These are phyloP conservation scores for Mycena leptocephala DNA, from an alignment of 768 basidiomycete genomes.

Conservation along the genomic window DNA sequence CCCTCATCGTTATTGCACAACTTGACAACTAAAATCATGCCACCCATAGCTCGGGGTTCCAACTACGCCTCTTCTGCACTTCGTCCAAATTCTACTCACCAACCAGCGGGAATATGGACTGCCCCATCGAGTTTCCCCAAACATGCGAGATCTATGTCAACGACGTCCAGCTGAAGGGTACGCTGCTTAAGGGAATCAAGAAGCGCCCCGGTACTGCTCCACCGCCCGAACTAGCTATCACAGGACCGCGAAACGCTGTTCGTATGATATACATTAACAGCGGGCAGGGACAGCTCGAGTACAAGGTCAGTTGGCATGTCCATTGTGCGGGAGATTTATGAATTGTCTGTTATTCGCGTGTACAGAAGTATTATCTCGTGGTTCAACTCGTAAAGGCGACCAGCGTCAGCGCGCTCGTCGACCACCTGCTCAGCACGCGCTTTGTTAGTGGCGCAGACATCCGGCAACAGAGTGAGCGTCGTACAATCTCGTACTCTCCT, in stretches of 20 bases:
- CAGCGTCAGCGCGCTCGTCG: conserved; percentile 68
- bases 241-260: conserved; percentile 57
- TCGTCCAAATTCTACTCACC: conserved; percentile 67
- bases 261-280: conserved; percentile 78
- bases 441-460: conserved; percentile 66
- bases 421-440: conserved; percentile 67
- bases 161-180: conserved; percentile 54
- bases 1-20: neutral
- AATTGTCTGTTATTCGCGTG: neutral
- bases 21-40: neutral
- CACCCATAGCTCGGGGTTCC: conserved; percentile 62
- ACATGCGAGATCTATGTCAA: conserved; percentile 79
- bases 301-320: conserved; percentile 43
- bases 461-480: conserved; percentile 63
- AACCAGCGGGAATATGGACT: conserved; percentile 51
- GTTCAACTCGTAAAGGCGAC: conserved; percentile 76
- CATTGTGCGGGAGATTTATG: neutral
- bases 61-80: conserved; percentile 78
- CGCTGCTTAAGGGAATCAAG: conserved; percentile 77
- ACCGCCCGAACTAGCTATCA: conserved; percentile 59
- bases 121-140: conserved; percentile 77
- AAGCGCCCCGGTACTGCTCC: conserved; percentile 81
- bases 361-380: conserved; percentile 75
- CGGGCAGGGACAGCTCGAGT: conserved; percentile 56
- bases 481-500: neutral